Base-by-base conservation (phyloP, 2,329 filamentous ascomycete species). In the Penicillium glabrum region DNA sequence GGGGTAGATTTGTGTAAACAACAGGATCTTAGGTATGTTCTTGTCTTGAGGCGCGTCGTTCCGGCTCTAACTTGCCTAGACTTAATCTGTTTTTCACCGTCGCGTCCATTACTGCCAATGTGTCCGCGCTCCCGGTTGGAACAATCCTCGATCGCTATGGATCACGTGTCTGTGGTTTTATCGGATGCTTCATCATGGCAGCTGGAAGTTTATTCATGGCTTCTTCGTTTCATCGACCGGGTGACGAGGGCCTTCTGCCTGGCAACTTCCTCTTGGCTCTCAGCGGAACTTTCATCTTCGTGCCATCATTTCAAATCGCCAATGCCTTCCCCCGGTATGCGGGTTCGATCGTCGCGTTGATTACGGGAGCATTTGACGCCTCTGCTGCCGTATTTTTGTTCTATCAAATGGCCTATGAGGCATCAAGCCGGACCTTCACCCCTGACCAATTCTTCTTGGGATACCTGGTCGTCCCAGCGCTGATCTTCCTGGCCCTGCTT, bases 81-180 rank as follows among this genome's bases (percentile, higher is more conserved):
- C 82, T 96, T 55, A 96, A 96, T 72, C 79, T 96, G 63, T 96
- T 96, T 90, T 96, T 96, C 79, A 96, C 91, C 6, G 83, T 92
- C 41, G 92, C 92, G 13, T 92, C 91, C 14, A 91, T 96, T 10
- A 89, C 85, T 7, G 96, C 92, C 39, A 96, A 96, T 67, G 89
- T 96, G 13, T 90, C 87, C 41, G 92, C 93, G 13, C 81, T 96
- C 7, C 90, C 92, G 2, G 86, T 96, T 11, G 93, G 92, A 24
- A 89, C 90, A 5, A 88, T 96, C 26, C 84, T 96, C 14, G 92
- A 96, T 74, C 83, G 87, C 61, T 91, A 84, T 69, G 92, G 92
- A 1, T 92, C 92, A n/a, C 83, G 89, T 46, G 79, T 91, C 5
- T 91, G 89, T 68, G 89, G 89, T 11, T 77, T 92, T 11, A 80